These are phyloP conservation scores for Poa pratensis DNA, from an alignment of 176 grass and related monocot genomes.

Conservation along the genomic window DNA sequence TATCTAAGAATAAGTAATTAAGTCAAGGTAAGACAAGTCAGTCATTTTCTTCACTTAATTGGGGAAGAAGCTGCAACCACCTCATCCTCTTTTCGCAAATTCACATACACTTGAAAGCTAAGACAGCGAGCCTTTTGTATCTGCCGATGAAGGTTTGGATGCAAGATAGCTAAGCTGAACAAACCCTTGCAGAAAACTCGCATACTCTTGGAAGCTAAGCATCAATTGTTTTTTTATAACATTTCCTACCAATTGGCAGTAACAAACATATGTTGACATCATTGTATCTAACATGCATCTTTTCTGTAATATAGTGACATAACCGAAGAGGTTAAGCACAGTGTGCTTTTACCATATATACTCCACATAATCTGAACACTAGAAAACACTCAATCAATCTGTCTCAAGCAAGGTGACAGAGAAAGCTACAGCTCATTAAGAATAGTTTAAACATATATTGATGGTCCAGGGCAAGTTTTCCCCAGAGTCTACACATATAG, in stretches of 20 bases:
- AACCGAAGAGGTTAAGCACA: constrained; percentile 11
- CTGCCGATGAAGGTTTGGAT: constrained; percentile 14
- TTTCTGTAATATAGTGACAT: constrained; percentile 17
- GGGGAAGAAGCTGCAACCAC: constrained; percentile 28
- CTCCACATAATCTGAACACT: constrained; percentile 32
- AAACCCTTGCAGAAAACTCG: constrained; percentile 33
- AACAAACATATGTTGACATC: constrained; percentile 29
- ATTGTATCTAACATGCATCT: constrained; percentile 25
- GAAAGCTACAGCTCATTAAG: constrained; percentile 35
- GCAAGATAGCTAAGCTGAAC: constrained; percentile 27
- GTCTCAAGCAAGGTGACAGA: constrained; percentile 16
- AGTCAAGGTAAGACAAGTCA: constrained; percentile 32
- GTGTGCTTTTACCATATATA: constrained; percentile 19
- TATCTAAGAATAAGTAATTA: constrained; percentile 33
- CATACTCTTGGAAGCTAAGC: constrained; percentile 48
- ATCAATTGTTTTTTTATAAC: constrained; percentile 12
- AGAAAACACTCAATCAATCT: constrained; percentile 40
- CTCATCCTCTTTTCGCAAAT: constrained; percentile 1
- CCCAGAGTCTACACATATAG: background rate
- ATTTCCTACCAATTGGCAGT: constrained; percentile 12
- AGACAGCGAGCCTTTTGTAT: constrained; percentile 39
- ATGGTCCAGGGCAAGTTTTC: background rate
- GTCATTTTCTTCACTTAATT: constrained; percentile 29
- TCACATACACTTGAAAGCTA: constrained; percentile 45
- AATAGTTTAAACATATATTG: background rate